These are phyloP conservation scores for Termitomyces sp. DNA, from an alignment of 768 basidiomycete species.

Conservation along the genomic window DNA sequence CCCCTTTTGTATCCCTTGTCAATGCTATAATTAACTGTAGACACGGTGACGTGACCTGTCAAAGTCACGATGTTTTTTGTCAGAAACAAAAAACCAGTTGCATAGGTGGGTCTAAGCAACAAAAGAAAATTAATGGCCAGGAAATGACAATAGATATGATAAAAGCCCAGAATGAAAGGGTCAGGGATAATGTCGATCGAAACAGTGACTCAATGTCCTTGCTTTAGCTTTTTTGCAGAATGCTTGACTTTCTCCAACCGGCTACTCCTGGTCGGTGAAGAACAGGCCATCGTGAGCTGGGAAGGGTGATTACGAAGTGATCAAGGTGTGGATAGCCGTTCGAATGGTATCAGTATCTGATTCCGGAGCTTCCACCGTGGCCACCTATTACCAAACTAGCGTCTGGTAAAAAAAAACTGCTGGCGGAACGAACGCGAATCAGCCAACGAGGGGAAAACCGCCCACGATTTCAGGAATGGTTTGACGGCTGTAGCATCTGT, in stretches of 20 bases:
- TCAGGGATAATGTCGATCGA: background rate
- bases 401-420: slow-evolving; percentile 25
- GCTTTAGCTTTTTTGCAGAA: slow-evolving; percentile 37
- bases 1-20: slow-evolving; percentile 8
- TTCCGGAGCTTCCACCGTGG: slow-evolving; percentile 29
- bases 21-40: slow-evolving; percentile 7
- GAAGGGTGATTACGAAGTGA: slow-evolving; percentile 30
- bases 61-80: slow-evolving; percentile 6
- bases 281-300: slow-evolving; percentile 20
- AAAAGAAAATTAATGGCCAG: background rate
- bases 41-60: slow-evolving; percentile 10
- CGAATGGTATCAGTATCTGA: slow-evolving; percentile 18
- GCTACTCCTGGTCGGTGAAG: slow-evolving; percentile 15
- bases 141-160: slow-evolving; percentile 3
- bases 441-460: slow-evolving; percentile 40
- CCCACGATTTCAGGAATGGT: slow-evolving; percentile 36
- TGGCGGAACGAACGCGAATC: slow-evolving; percentile 34
- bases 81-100: background rate
- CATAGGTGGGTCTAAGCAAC: background rate
- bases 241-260: slow-evolving; percentile 33
- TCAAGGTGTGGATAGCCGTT: slow-evolving; percentile 25
- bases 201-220: slow-evolving; percentile 6
- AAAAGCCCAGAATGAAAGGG: slow-evolving; percentile 1
- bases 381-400: slow-evolving; percentile 34
- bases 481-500: slow-evolving; percentile 38